Percentiles rank a stretch among this genome's conserved stretches.
phyloP scores from a whole-genome alignment of 2,329 filamentous ascomycete genomes.

The Westerdykella sp. region DNA sequence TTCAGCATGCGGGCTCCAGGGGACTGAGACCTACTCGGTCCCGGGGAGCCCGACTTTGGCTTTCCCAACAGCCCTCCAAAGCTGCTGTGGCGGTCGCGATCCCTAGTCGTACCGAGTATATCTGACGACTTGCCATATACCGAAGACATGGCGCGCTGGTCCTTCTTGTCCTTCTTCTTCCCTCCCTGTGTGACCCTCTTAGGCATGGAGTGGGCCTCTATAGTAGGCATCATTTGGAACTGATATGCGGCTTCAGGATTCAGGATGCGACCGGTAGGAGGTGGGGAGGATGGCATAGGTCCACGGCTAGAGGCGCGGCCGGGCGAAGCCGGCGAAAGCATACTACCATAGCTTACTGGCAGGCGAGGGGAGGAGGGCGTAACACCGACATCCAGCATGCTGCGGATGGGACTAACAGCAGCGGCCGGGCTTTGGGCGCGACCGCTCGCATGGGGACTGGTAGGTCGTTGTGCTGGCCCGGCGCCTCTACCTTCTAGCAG shows the following conservation, averaged over 20 bases:
- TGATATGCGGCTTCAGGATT: conserved; percentile 39
- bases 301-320: conserved; percentile 33
- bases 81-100: conserved; percentile 36
- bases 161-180: conserved; percentile 32
- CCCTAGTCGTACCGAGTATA: conserved; percentile 14
- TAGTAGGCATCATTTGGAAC: conserved; percentile 43
- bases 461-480: conserved; percentile 16
- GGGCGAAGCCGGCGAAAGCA: conserved; percentile 33
- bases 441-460: conserved; percentile 29
- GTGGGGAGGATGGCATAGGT: conserved; percentile 28
- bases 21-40: conserved; percentile 30
- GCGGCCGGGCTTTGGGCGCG: conserved; percentile 52
- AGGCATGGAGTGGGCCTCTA: conserved; percentile 38
- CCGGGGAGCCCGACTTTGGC: conserved; percentile 38
- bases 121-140: conserved; percentile 29
- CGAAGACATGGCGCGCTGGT: conserved; percentile 43
- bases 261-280: conserved; percentile 21
- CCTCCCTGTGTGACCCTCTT: conserved; percentile 40
- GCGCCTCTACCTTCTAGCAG: conserved; percentile 53
- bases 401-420: conserved; percentile 56
- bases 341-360: conserved; percentile 19
- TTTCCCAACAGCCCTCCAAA: conserved; percentile 33
- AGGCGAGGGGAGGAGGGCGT: conserved; percentile 11
- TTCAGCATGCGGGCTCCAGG: conserved; percentile 41
- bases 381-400: conserved; percentile 46